phyloP scores from a whole-genome alignment of 768 basidiomycete species.

The Lactarius hengduanensis region DNA sequence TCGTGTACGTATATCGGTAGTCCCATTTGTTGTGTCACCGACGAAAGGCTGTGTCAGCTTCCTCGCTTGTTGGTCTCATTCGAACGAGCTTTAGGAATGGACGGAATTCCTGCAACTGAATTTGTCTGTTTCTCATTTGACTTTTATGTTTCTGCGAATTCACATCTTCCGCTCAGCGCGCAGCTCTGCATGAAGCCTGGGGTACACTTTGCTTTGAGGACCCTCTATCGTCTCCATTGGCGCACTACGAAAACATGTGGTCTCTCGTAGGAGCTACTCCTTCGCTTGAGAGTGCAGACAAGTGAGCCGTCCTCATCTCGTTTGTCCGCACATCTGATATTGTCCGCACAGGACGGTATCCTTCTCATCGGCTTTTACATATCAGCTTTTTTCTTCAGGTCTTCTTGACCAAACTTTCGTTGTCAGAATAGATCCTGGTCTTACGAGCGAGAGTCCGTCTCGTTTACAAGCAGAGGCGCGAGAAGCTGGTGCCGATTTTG shows the following conservation, averaged over 20 bases:
- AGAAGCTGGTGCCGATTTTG: conserved; percentile 57
- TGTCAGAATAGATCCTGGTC: conserved; percentile 49
- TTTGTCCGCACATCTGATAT: background rate
- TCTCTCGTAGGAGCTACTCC: conserved; percentile 18
- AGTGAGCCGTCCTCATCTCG: conserved; percentile 7
- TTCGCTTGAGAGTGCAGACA: conserved; percentile 20
- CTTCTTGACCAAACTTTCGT: conserved; percentile 57
- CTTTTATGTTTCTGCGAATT: background rate
- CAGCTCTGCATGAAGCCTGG: conserved; percentile 28
- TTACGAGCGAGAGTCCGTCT: conserved; percentile 46
- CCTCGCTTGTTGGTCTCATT: conserved; percentile 59
- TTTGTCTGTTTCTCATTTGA: conserved; percentile 46
- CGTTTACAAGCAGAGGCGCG: conserved; percentile 58
- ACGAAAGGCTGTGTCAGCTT: conserved; percentile 43
- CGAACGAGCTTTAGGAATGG: conserved; percentile 51
- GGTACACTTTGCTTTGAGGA: conserved; percentile 18
- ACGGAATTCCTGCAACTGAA: conserved; percentile 52
- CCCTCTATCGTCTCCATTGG: conserved; percentile 16
- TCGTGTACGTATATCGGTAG: conserved; percentile 48
- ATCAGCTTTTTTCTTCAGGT: conserved; percentile 51
- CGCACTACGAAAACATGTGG: conserved; percentile 26
- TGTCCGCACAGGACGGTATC: background rate
- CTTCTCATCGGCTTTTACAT: conserved; percentile 49
- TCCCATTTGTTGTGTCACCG: conserved; percentile 9
- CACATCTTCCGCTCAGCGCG: conserved; percentile 18